Base-by-base conservation (phyloP, 371 early-diverging fungal species). In the Apophysomyces variabilis region DNA sequence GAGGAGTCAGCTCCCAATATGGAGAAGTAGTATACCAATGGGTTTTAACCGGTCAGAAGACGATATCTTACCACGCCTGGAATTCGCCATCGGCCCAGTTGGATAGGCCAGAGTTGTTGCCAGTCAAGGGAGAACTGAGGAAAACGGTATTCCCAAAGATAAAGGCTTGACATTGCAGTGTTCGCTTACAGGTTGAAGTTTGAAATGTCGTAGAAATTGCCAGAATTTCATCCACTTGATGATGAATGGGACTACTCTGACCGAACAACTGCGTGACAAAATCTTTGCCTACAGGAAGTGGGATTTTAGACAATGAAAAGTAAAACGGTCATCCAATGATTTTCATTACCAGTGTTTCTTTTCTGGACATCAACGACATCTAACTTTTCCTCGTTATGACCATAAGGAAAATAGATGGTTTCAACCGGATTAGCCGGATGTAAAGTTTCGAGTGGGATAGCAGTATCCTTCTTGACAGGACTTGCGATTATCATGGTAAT, bases 401-500 rank as follows among this genome's bases (percentile, higher is more conserved):
- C 63, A 38, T 66, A 21, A 41, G 57, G 60, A 36, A 58, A 18
- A 32, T 59, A 50, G 38, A 56, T 54, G 41, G 54, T 64, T 37
- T 69, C 62, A 44, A 46, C 66, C 21, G 61, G 41, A 58, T 11
- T 50, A 38, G 71, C 62, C 50, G 74, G 71, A 35, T 69, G 69
- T 39, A 72, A 47, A 36, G 56, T 65, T 73, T 77, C 74, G 56
- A 80, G 70, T 54, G 77, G 78, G 65, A 81, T 81, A 41, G 75
- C 68, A 60, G 72, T 68, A 66, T 74, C 74, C 67, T 76, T 78
- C 66, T 78, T 77, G 63, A 65, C 73, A 26, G 75, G 65, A 60
- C 70, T 81, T 66, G 82, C 82, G 37, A 81, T 81, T 67, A 81
- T 81, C 82, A 81, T 81, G 76, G 67, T 62, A 60, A 60, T 32